Conservation (phyloP, 2,329 filamentous ascomycete species). For the Fusarium sp. region DNA sequence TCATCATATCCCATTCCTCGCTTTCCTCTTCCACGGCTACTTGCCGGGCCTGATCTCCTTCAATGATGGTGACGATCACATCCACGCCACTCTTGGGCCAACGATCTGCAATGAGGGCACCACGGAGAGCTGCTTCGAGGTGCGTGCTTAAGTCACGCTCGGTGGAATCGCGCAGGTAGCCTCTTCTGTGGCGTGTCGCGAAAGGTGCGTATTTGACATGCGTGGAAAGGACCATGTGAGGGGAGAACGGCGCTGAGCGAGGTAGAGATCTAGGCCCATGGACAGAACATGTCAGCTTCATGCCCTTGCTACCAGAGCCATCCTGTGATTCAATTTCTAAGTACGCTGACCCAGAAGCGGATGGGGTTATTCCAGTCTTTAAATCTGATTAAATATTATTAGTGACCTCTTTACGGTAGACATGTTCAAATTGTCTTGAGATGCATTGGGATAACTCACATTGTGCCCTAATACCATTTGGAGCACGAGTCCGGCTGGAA, state of each 20-base stretch:
- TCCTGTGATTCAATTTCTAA: slow-evolving; percentile 72
- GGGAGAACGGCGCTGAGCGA: slow-evolving; percentile 89
- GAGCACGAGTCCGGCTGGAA: slow-evolving; percentile 67
- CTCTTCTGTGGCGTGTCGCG: slow-evolving; percentile 83
- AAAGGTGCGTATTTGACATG: slow-evolving; percentile 98
- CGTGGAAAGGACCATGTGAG: slow-evolving; percentile 90
- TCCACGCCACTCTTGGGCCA: slow-evolving; percentile 99
- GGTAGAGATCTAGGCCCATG: slow-evolving; percentile 94
- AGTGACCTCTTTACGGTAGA: slow-evolving; percentile 19
- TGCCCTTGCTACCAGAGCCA: slow-evolving; percentile 68
- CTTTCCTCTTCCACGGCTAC: slow-evolving; percentile 63
- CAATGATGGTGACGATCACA: slow-evolving; percentile 90
- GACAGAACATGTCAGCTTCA: slow-evolving; percentile 94
- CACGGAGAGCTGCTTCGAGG: slow-evolving; percentile 89
- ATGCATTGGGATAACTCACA: slow-evolving; percentile 68
- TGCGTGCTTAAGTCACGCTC: slow-evolving; percentile 93
- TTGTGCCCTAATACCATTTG: slow-evolving; percentile 84
- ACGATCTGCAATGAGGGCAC: slow-evolving; percentile 89
- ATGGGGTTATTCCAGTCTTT: slow-evolving; percentile 91
- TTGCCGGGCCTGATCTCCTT: slow-evolving; percentile 86
- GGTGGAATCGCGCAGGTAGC: slow-evolving; percentile 85
- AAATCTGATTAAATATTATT: slow-evolving; percentile 70
- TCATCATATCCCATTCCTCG: slow-evolving; percentile 89
- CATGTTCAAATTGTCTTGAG: neutral
- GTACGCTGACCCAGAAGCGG: slow-evolving; percentile 93